Evolutionary conservation across 73 alveolate genomes (phyloP).

Genomic region (Durusdinium trenchii): DNA sequence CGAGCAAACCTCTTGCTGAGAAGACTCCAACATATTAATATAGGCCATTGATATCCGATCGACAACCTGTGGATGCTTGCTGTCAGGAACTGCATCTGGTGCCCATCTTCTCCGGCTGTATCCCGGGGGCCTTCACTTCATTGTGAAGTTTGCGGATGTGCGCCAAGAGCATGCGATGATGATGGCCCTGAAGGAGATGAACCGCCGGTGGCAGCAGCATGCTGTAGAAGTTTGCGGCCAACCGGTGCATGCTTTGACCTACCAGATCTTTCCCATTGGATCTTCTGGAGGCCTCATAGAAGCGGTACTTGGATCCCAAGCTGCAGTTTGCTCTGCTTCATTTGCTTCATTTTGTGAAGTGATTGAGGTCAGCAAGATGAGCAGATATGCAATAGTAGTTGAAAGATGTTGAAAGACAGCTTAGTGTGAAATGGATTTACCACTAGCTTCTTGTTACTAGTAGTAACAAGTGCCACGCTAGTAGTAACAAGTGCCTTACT

Average conservation of each 20-base stretch:
- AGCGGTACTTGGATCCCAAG: conserved; percentile 75
- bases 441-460: too few species aligned
- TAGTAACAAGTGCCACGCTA: too few species aligned
- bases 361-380: too few species aligned
- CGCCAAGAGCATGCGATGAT: conserved; percentile 94
- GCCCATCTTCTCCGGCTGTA: conserved; percentile 69
- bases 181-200: conserved; percentile 83
- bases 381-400: too few species aligned
- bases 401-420: too few species aligned
- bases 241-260: conserved; percentile 68
- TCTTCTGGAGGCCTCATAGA: conserved; percentile 68
- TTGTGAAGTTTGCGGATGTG: conserved; percentile 84
- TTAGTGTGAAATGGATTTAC: too few species aligned
- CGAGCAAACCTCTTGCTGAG: neutral
- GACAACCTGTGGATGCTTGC: neutral
- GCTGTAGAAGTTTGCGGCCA: conserved; percentile 49
- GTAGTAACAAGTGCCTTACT: too few species aligned
- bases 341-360: too few species aligned
- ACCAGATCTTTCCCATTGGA: conserved; percentile 78
- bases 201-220: conserved; percentile 83
- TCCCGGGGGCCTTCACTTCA: conserved; percentile 78
- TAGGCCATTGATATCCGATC: neutral
- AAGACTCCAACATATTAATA: neutral
- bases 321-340: too few species aligned
- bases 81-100: conserved; percentile 78